Percentiles rank a stretch among this genome's conserved stretches.
These are phyloP conservation scores for Tephrocybe sp. DNA, from an alignment of 768 basidiomycete genomes.

Conservation along the genomic window DNA sequence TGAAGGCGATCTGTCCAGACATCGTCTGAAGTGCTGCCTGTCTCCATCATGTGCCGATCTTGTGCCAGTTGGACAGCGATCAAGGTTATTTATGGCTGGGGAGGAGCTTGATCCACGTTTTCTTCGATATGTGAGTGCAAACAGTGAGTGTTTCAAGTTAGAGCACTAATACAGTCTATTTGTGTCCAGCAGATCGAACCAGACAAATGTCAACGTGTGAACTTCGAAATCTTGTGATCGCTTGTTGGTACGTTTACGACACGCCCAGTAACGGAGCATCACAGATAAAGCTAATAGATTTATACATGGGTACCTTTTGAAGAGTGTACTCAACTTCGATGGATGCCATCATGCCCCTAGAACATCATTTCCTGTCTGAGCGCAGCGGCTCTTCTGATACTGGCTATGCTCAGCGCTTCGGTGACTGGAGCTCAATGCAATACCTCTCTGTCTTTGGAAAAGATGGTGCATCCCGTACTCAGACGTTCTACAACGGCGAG, in stretches of 20 bases:
- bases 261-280: too few species aligned
- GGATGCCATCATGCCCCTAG: background rate
- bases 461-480: slow-evolving; percentile 7
- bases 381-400: background rate
- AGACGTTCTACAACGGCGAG: slow-evolving; percentile 16
- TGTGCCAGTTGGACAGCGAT: background rate
- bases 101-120: background rate
- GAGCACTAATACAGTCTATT: background rate
- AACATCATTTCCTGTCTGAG: background rate
- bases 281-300: too few species aligned
- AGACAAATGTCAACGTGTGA: background rate
- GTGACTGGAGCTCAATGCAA: slow-evolving; percentile 15
- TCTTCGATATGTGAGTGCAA: background rate
- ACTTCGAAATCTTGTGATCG: background rate
- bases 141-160: background rate
- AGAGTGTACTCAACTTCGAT: too few species aligned
- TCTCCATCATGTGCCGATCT: background rate
- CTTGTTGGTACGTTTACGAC: background rate
- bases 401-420: slow-evolving; percentile 8
- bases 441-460: slow-evolving; percentile 12
- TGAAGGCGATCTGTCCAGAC: slow-evolving; percentile 8
- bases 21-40: background rate
- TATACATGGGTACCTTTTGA: too few species aligned
- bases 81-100: background rate
- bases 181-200: background rate